Base-by-base conservation (phyloP, 371 early-diverging fungal species). In the Apophysomyces trapeziformis region DNA sequence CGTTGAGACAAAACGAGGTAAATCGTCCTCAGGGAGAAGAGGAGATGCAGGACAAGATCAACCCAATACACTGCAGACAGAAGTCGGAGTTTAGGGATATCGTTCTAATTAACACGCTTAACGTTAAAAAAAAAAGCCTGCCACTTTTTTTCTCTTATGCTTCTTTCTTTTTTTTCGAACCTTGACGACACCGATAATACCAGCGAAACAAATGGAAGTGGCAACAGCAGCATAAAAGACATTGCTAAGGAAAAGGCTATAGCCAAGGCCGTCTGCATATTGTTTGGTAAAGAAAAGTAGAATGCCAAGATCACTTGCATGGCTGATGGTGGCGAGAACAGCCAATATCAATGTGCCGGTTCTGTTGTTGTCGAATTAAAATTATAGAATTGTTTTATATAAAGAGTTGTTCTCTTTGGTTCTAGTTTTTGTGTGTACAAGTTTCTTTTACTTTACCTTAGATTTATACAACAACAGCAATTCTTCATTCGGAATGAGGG, bases 121-220 rank as follows among this genome's bases (percentile, higher is more conserved):
- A 45, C 14, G 26, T n/a, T n/a, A 12, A n/a, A 46, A 16, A 45
- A 13, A 7, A 21, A 38, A 13, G 9, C 46, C 18, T 18, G n/a
- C 59, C 4, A n/a, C 58, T 26, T 18, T 39, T 60, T 38, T 38
- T 54, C 38, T 11, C n/a, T 57, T 13, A 12, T 26, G 5, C 7
- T 26, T 26, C n/a, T n/a, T n/a, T n/a, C n/a, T 26, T 26, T 26
- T 26, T 26, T 26, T 26, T 26, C 32, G 32, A 26, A 79, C 79
- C 72, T 76, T 79, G 9, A 79, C 18, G 3, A 79, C 79, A 69
- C 79, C 79, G 61, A 74, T 61, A 60, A 74, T 76, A 57, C 76
- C 78, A 32, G 74, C 80, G 54, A 80, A 64, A 54, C 76, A 80
- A 35, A 73, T 68, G 39, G 76, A 69, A 1, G 68, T 78, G 21